Base-by-base conservation (phyloP, 2,329 filamentous ascomycete genomes). In the Aspergillus fumigatus region DNA sequence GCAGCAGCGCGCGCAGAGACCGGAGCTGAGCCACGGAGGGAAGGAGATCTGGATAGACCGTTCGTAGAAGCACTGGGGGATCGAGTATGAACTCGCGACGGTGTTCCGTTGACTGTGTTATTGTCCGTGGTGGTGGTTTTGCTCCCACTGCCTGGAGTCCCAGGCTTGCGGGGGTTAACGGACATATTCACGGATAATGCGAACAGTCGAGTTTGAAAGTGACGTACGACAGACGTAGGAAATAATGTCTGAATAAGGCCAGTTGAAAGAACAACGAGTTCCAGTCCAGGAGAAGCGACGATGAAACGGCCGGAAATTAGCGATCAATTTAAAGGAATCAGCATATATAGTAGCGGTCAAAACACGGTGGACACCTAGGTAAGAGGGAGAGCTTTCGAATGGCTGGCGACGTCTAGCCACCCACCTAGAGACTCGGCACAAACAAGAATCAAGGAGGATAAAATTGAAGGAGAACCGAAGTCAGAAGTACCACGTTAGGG, bases 1-100 rank as follows among this genome's bases (percentile, higher is more conserved):
- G 84, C 85, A 53, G 88, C 86, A 53, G 87, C 87, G 65, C 89
- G 86, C 58, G 89, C 89, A 59, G 89, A 90, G 23, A 90, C 83
- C 32, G 87, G 72, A 11, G 67, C 65, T 2, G 74, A 74, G 19
- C 70, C 67, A 66, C 89, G 85, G 59, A 85, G 78, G 14, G 89
- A 90, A 59, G 87, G 83, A 49, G 82, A 85, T 59, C 87, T 82
- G 54, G 80, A 77, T n/a, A 80, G 75, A 51, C 77, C 75, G 59
- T 77, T 75, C 29, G 75, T 67, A 32, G 79, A 72, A 17, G 79
- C 73, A 58, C 81, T 77, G 29, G 81, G 79, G 50, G 84, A 81
- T 25, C 82, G 77, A 45, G 71, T 66, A 63, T 73, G 67, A 52
- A 66, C 69, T 65, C 74, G 72, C 60, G 68, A 67, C 40, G 70